Evolutionary conservation across 371 early-diverging fungal genomes (phyloP), one percentile per base, ranked within the genome.

Genomic region (Fennellomyces sp.): DNA sequence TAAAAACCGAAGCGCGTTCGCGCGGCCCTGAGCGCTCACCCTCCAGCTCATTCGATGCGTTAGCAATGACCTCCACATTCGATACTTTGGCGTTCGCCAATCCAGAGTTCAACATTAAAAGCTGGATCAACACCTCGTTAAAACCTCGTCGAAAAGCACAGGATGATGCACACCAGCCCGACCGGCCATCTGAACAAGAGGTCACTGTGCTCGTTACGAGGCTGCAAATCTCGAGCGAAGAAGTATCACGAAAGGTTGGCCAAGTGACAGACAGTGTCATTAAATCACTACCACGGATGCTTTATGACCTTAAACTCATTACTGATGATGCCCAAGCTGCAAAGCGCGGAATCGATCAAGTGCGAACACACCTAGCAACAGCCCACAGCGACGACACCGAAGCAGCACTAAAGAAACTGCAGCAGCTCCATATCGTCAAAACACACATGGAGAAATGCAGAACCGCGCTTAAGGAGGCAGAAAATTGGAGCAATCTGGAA

Each of bases 401-500:
- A 23, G 75, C 69, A 17, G 84, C 88, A 0, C 71, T 93, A 52
- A 86, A 88, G 38, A 74, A 78, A 33, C 75, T 93, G 26, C 79
- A 83, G 42, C 80, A 83, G 56, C 72, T 91, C 8, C 91, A 90
- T 70, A 68, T 78, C 7, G 87, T 89, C 47, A 84, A 89, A 47
- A 79, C 81, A 19, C 74, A 91, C 2, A 93, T 93, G 93, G 88
- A 81, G 28, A 64, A 72, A 19, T 78, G 81, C 41, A 65, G 68
- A 12, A 52, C 65, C 8, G 75, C 85, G 0, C 71, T 91, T 6
- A 75, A 81, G 31, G 90, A 91, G 57, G 88, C 91, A 0, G 91
- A 92, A 56, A 90, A 85, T 66, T 92, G 92, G 92, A 84, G 74
- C 27, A 87, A 89, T 41, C 78, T 92, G 42, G 82, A 87, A 30